phyloP scores from a whole-genome alignment of 192 early-diverging fungal genomes.

The Coemansia umbellata region DNA sequence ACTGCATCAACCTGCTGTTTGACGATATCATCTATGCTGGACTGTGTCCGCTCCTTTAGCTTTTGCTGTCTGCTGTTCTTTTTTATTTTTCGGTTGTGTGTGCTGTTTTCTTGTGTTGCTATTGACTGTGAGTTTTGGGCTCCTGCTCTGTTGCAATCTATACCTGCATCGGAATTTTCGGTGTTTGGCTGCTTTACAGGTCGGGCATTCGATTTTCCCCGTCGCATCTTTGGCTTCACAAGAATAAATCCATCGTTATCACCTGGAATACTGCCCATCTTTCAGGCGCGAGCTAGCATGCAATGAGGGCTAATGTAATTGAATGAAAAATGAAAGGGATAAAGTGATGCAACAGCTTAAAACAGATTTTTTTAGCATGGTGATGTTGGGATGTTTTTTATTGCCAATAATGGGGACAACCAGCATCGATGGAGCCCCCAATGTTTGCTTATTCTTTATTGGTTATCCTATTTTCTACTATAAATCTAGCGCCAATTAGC shows the following conservation, averaged over 20 bases:
- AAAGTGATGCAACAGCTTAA: neutral
- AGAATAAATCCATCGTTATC: constrained; percentile 12
- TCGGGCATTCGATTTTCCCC: neutral
- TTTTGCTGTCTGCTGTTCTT: neutral
- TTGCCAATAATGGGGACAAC: no score
- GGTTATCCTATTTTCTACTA: no score
- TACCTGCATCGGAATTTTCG: neutral
- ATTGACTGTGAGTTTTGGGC: no score
- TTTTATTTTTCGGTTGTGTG: neutral
- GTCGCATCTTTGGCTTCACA: neutral
- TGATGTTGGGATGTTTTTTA: no score
- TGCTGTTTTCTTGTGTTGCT: no score
- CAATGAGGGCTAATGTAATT: neutral
- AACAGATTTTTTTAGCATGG: no score
- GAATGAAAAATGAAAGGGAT: neutral
- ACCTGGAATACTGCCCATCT: no score
- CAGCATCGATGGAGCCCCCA: no score
- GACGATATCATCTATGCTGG: neutral
- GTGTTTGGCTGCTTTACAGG: neutral
- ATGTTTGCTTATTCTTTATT: no score
- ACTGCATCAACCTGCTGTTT: constrained; percentile 6
- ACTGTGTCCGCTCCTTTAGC: neutral
- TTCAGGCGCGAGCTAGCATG: neutral
- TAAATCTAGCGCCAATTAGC: no score
- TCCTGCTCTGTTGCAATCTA: no score